Evolutionary conservation across 192 early-diverging fungal genomes (phyloP).

Genomic region (Endogone sp.): DNA sequence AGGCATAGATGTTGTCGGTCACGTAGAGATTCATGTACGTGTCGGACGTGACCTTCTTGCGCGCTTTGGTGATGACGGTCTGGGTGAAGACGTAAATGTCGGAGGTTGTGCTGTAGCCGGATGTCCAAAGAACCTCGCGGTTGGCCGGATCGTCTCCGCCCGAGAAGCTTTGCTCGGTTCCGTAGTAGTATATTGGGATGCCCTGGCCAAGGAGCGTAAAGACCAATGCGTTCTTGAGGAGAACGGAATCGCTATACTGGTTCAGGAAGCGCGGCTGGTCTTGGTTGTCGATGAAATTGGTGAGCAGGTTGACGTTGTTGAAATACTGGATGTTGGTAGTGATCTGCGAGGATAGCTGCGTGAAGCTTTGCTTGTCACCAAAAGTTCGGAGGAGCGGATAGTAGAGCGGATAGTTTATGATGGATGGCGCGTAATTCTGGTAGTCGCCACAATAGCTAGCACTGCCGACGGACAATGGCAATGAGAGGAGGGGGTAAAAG

Average conservation of each 20-base stretch:
- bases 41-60: not conserved
- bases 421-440: conserved; percentile 11
- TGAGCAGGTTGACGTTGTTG: conserved; percentile 6
- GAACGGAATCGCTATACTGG: conserved; percentile 9
- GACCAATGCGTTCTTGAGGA: conserved; percentile 19
- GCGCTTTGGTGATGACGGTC: conserved; percentile 9
- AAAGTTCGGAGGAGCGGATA: conserved; percentile 7
- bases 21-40: not conserved
- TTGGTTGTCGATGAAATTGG: conserved; percentile 26
- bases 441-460: conserved; percentile 10
- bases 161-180: conserved; percentile 18
- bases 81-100: conserved; percentile 17
- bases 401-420: conserved; percentile 22
- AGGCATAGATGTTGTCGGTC: conserved; percentile 19
- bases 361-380: conserved; percentile 10
- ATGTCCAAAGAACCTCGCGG: conserved; percentile 23
- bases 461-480: not conserved
- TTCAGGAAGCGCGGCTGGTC: conserved; percentile 11
- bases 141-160: conserved; percentile 23
- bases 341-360: not conserved
- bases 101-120: conserved; percentile 4
- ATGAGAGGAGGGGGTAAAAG: too few species aligned
- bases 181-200: conserved; percentile 25
- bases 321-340: conserved; percentile 3
- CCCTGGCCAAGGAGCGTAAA: conserved; percentile 17